Evolutionary conservation across 148 eudicot genomes (phyloP), one percentile per base, ranked within the genome.

Genomic region (Suaeda aralocaspica): DNA sequence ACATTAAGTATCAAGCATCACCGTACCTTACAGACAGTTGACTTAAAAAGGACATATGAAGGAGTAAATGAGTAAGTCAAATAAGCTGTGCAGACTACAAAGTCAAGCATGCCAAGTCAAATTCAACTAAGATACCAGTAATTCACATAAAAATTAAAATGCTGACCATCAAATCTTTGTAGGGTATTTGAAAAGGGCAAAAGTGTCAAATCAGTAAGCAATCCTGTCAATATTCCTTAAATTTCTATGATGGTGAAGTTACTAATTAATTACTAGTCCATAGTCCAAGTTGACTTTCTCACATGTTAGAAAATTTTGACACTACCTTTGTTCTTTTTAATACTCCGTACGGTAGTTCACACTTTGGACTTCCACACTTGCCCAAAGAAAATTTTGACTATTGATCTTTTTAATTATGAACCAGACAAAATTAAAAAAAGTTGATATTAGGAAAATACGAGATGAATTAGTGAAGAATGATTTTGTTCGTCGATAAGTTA

Each of bases 201-300:
- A 66, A 36, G 49, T 10, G 76, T 72, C 72, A 58, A 64, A 64
- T 34, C 50, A 76, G 57, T 68, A 33, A 28, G 31, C 45, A 61
- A 19, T 56, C 58, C 19, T 44, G 67, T 74, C 57, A 69, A 62
- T 59, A 59, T 59, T 46, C 56, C 73, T 26, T 19, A 31, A 51
- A 3, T 21, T 33, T 52, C 63, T 61, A 60, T 36, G 61, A 74
- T 49, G 0, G 61, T 31, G 61, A 75, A 60, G 15, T 59, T 25
- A 24, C 15, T 55, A 55, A 3, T n/a, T n/a, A n/a, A 21, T 58
- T 21, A 28, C 16, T 15, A 19, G 3, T 61, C 6, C 67, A 34
- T 15, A 19, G 3, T 61, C 6, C 67, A 34, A 61, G n/a, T 72
- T 39, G 49, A 50, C 59, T 63, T 26, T 50, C 28, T 33, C 66